These are phyloP conservation scores for Paracoccidioides brasiliensis DNA, from an alignment of 2,329 filamentous ascomycete genomes.

Conservation along the genomic window DNA sequence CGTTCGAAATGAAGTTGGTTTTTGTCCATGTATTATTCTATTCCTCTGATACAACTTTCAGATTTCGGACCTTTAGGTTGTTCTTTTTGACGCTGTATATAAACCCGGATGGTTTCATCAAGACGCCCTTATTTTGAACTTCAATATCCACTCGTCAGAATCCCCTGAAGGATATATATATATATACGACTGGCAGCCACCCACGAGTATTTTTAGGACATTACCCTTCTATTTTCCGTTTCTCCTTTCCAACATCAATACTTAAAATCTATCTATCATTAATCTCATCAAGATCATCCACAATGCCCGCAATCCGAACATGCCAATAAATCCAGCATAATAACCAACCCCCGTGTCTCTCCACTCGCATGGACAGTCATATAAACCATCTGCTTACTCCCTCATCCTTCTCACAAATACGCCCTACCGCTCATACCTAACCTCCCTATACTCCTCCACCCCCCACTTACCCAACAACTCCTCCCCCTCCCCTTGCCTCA, in stretches of 20 bases:
- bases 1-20: neutral
- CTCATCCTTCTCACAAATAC: neutral
- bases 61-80: too few relatives aligned
- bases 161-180: too few relatives aligned
- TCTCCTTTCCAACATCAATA: too few relatives aligned
- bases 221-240: too few relatives aligned
- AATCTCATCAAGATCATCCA: neutral
- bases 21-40: neutral
- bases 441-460: conserved; percentile 26
- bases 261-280: neutral
- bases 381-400: too few relatives aligned
- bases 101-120: too few relatives aligned
- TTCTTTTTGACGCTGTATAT: too few relatives aligned
- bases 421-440: conserved; percentile 20
- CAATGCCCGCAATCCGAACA: neutral
- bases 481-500: conserved; percentile 17
- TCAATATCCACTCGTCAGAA: too few relatives aligned
- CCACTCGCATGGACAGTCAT: too few relatives aligned
- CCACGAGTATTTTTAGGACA: too few relatives aligned
- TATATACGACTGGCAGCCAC: too few relatives aligned
- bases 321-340: neutral
- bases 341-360: neutral
- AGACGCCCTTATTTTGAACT: too few relatives aligned
- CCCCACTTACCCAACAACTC: conserved; percentile 20
- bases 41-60: neutral